Evolutionary conservation across 225 moss, liverwort and hornwort species (phyloP).

Genomic region (Takakia lepidozioides): DNA sequence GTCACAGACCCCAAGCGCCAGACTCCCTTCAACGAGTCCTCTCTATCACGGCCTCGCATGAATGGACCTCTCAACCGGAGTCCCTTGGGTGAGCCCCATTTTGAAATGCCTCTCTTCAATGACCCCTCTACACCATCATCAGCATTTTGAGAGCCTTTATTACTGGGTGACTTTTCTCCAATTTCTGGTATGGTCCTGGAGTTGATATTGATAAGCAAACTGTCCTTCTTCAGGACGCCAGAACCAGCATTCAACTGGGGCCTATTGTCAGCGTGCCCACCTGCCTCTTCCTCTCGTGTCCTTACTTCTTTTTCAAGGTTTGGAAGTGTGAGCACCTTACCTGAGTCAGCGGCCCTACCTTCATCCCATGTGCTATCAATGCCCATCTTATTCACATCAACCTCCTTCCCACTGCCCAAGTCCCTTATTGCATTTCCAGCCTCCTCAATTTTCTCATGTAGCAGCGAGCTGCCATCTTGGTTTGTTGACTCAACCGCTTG

Average conservation of each 20-base stretch:
- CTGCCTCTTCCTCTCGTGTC: conserved; percentile 47
- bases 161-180: conserved; percentile 34
- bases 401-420: conserved; percentile 87
- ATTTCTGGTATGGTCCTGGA: conserved; percentile 17
- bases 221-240: conserved; percentile 33
- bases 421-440: conserved; percentile 69
- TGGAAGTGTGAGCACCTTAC: conserved; percentile 72
- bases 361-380: conserved; percentile 53
- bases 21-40: conserved; percentile 20
- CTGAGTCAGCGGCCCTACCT: conserved; percentile 67
- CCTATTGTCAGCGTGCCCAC: conserved; percentile 38
- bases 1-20: conserved; percentile 9
- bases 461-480: conserved; percentile 29
- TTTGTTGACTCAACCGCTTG: conserved; percentile 20
- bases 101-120: conserved; percentile 25
- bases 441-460: conserved; percentile 39
- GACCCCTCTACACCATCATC: conserved; percentile 33
- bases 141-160: conserved; percentile 13
- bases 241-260: conserved; percentile 10
- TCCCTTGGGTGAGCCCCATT: conserved; percentile 33
- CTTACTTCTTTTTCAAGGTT: conserved; percentile 86
- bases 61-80: conserved; percentile 24
- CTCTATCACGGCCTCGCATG: conserved; percentile 34
- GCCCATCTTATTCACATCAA: conserved; percentile 60
- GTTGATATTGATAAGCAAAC: conserved; percentile 46